Evolutionary conservation across 1,284 basidiomycete species (phyloP).

Genomic region (Paramarasmius palmivorus): DNA sequence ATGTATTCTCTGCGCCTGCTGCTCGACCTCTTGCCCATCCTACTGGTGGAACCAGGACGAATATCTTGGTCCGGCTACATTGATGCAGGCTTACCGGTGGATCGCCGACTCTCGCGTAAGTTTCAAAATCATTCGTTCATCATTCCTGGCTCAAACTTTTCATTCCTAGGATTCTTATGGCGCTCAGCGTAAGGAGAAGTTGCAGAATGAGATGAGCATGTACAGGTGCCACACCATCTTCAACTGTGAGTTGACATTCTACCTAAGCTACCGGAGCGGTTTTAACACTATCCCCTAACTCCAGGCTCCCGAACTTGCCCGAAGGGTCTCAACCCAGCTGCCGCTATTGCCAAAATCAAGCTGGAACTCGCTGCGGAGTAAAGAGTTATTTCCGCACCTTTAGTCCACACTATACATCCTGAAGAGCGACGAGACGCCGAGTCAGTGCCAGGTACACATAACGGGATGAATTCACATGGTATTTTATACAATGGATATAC

Average conservation of each 20-base stretch:
- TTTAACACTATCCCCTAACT: not conserved
- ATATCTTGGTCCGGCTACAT: conserved; percentile 94
- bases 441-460: too few species aligned
- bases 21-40: conserved; percentile 92
- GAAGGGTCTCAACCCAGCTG: conserved; percentile 92
- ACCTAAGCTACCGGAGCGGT: too few species aligned
- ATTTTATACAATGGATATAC: too few species aligned
- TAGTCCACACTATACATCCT: not conserved
- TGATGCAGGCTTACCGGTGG: conserved; percentile 97
- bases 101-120: conserved; percentile 93
- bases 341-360: conserved; percentile 88
- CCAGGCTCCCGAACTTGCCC: conserved; percentile 88
- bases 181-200: conserved; percentile 84
- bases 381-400: not conserved
- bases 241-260: conserved; percentile 71
- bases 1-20: conserved; percentile 93
- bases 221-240: conserved; percentile 97
- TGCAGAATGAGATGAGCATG: conserved; percentile 94
- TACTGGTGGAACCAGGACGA: conserved; percentile 99
- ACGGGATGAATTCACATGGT: too few species aligned
- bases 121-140: conserved; percentile 17
- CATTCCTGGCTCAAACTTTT: conserved; percentile 4
- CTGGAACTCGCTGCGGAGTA: conserved; percentile 82
- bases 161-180: conserved; percentile 71
- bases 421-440: too few species aligned